Evolutionary conservation across 2,329 filamentous ascomycete genomes (phyloP), one percentile per base, ranked within the genome.

Genomic region (Penicillium palitans): DNA sequence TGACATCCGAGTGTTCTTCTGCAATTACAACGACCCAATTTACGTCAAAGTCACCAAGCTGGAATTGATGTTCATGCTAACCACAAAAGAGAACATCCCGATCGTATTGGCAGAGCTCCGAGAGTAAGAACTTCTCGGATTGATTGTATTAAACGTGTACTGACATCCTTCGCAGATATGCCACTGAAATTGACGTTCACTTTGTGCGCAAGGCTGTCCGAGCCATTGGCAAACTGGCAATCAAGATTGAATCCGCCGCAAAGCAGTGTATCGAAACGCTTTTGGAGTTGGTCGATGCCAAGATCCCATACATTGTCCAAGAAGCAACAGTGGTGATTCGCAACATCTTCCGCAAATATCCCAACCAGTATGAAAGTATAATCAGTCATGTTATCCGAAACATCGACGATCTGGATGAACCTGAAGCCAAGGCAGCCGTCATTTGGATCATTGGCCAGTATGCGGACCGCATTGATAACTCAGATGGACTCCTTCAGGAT

Each of bases 401-500:
- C 69, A 85, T 99, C 25, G 95, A 99, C 76, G 96, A 93, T 4
- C 81, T 99, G 49, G 95, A 99, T 74, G 95, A 99, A 74, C 93
- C 95, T 2, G 95, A 99, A 76, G 95, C 95, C 46, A 99, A 99
- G 75, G 93, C 95, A 2, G 95, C 95, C 58, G 96, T 99, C 87
- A 95, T 99, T 45, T 99, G 95, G 95, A 95, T 99, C 37, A 99
- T 99, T 72, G 95, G 95, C 2, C 91, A 99, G 74, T 99, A 99
- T 70, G 95, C 95, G 10, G 92, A 96, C 72, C 89, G 95, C 45
- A 99, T 99, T 67, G 95, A 99, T 73, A 98, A 99, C 74, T 95
- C 91, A 17, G 95, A 98, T 68, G 90, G 89, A 0, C 82, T 99
- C 2, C 83, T 99, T 9, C 93, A 99, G 68, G 95, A 99, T 74